Evolutionary conservation across 208 protist genomes (phyloP).

Genomic region (Leptomonas seymouri): DNA sequence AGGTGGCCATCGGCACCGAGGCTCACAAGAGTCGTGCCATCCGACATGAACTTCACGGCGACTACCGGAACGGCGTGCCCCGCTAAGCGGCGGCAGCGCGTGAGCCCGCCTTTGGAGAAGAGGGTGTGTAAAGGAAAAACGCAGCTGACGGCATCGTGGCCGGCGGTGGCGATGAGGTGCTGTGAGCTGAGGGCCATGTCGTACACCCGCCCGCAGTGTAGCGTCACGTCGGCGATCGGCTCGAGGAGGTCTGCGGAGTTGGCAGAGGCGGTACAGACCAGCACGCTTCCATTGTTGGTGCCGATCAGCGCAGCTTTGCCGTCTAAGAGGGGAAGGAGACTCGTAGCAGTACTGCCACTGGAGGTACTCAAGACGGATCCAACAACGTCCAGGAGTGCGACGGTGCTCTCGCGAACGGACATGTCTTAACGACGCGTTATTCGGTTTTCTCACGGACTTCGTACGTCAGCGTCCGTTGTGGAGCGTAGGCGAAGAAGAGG

Average conservation of each 20-base stretch:
- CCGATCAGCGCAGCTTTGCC: conserved; percentile 17
- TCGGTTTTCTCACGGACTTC: background rate
- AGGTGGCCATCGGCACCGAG: conserved; percentile 36
- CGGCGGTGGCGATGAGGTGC: conserved; percentile 61
- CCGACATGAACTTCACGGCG: conserved; percentile 29
- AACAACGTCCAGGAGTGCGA: conserved; percentile 1
- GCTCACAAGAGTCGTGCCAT: conserved; percentile 27
- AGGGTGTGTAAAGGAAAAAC: conserved; percentile 45
- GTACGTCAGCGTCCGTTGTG: too few relatives aligned
- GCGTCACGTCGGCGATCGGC: conserved; percentile 33
- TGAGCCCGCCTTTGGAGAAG: conserved; percentile 17
- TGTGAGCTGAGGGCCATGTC: conserved; percentile 47
- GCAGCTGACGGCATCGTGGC: conserved; percentile 66
- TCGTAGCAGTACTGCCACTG: conserved; percentile 20
- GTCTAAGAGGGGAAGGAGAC: conserved; percentile 12
- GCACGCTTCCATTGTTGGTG: conserved; percentile 25
- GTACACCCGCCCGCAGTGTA: conserved; percentile 73
- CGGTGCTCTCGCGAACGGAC: background rate
- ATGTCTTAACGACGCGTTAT: background rate
- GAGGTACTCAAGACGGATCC: conserved; percentile 18
- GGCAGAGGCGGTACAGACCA: conserved; percentile 12
- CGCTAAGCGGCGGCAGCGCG: conserved; percentile 30
- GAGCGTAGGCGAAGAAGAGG: too few relatives aligned
- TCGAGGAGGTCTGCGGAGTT: background rate
- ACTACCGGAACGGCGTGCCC: conserved; percentile 62